Evolutionary conservation across 2,329 filamentous ascomycete species (phyloP), one percentile per base, ranked within the genome.

Genomic region (Balansia obtecta): DNA sequence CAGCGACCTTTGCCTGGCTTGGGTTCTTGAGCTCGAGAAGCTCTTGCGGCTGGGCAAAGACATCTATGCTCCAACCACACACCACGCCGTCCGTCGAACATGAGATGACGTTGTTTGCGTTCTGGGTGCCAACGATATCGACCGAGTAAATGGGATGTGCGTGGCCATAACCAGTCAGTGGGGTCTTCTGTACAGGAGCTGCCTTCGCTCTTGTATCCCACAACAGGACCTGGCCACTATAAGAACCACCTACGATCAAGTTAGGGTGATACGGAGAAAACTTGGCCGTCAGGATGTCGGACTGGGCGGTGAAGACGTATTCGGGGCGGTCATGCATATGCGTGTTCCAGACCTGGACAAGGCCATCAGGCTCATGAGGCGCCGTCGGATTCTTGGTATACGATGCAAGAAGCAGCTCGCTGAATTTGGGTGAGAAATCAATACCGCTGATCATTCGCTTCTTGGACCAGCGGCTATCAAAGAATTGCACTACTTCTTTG

Each of bases 221-320:
- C 16, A 98, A 78, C 45, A 97, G 79, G 15, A 98, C 88, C 68
- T 98, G 94, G 7, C 93, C 93, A 53, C 88, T 95, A 70, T 98
- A 98, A 37, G 91, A 90, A 46, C 94, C 94, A 54, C 93, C 93
- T 54, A 98, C 82, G 60, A 98, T 94, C 49, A 98, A 76, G 58
- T 95, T 96, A 4, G 91, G 91, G 65, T 98, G 93, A 64, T 96
- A 96, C 0, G 93, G 93, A n/a, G 93, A 97, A 69, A 98, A 98
- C 58, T 93, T 94, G 56, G 93, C 93, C 0, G 90, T 87, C 13
- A 98, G 77, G 49, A 98, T 88, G 67, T 98, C 93, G 43, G 90
- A 96, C 54, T 94, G 91, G 10, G 91, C 90, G 60, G 95, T 90
- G 66, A 98, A 96, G 52, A 95, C 84, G 68, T 95, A 97, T 73